Evolutionary conservation across 805 yeast species (phyloP).

Genomic region (Metschnikowia kofuensis): DNA sequence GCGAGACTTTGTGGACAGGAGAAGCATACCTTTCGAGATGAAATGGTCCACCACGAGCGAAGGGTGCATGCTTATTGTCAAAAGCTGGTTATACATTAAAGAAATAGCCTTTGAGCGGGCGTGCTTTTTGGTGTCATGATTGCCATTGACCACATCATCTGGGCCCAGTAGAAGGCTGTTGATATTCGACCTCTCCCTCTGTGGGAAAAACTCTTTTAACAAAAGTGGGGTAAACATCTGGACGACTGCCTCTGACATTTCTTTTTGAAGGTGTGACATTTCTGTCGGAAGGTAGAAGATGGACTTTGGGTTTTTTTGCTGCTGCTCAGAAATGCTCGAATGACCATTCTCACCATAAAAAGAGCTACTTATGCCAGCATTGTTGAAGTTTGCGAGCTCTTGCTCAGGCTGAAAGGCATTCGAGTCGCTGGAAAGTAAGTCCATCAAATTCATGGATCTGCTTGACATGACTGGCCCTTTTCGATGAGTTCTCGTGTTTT

Average conservation of each 20-base stretch:
- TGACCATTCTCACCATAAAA: slow-evolving; percentile 1
- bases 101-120: slow-evolving; percentile 21
- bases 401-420: slow-evolving; percentile 4
- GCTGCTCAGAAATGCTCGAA: neutral
- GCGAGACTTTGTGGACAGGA: slow-evolving; percentile 62
- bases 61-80: slow-evolving; percentile 61
- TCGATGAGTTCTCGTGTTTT: neutral
- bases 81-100: slow-evolving; percentile 44
- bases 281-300: slow-evolving; percentile 35
- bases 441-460: slow-evolving; percentile 36
- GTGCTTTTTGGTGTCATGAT: neutral
- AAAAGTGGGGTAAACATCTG: slow-evolving; percentile 29
- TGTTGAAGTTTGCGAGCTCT: slow-evolving; percentile 1
- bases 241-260: slow-evolving; percentile 31
- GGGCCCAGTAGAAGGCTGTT: slow-evolving; percentile 31
- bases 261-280: slow-evolving; percentile 33
- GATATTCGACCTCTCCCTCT: slow-evolving; percentile 32
- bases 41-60: slow-evolving; percentile 72
- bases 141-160: slow-evolving; percentile 10
- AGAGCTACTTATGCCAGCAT: neutral
- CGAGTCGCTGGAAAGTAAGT: slow-evolving; percentile 34
- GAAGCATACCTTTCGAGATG: slow-evolving; percentile 64
- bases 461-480: slow-evolving; percentile 1
- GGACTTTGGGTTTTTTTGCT: slow-evolving; percentile 10
- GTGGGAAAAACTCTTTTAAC: slow-evolving; percentile 20